Evolutionary conservation across 1,139 yeast genomes (phyloP), one percentile per base, ranked within the genome.

Genomic region (Pichia cactophila): DNA sequence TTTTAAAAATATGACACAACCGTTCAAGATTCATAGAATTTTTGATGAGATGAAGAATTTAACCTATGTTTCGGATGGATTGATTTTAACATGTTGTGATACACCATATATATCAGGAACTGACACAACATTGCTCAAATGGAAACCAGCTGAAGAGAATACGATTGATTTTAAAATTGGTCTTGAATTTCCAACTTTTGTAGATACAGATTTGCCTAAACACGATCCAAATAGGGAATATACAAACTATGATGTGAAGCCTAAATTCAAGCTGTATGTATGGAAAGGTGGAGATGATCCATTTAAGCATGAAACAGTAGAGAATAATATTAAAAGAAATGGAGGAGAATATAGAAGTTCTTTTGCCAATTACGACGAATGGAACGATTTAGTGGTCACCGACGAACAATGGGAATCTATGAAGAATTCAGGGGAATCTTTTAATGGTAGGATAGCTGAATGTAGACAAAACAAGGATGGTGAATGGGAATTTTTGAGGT

Each of bases 91-190:
- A 1, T 87, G 96, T 58, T 86, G 94, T 36, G 88, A 81, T 52
- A 79, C 94, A 0, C 95, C 96, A 0, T 94, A 94, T 67, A 75
- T 80, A 4, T 80, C 83, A 56, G 97, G 97, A 12, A 90, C 97
- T 0, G 97, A 92, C 64, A 77, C 79, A 4, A 79, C 84, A 2
- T 65, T 86, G 44, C 69, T 94, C 50, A 94, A 94, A 66, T 94
- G 99, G 99, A 94, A 94, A 61, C 97, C 98, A 0, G 89, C 95
- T 10, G 86, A 87, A 53, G 98, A 92, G 66, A 94, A 94, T 61
- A 83, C 97, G 0, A 77, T 94, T 36, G 99, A 94, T 67, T 92
- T 87, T 67, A 83, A 83, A 62, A 65, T 94, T 53, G 77, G 78
- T 38, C 66, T 92, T 45, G 78, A 78, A 26, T 89, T 90, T 60